Base-by-base conservation (phyloP, 148 eudicot species). In the Chenopodium suecicum region DNA sequence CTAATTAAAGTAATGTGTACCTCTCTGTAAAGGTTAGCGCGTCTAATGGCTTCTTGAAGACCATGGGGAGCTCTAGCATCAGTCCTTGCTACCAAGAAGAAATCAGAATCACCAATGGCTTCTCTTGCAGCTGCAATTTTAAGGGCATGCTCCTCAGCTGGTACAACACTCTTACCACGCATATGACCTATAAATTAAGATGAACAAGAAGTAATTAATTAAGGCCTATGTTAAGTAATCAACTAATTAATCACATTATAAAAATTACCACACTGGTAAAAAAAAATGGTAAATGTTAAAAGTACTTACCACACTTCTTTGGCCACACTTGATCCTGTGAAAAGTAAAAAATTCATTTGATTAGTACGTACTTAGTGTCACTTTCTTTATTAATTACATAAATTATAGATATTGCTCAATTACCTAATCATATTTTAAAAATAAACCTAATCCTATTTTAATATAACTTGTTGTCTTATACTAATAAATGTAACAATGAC, bases 241-340 rank as follows among this genome's bases (percentile, higher is more conserved):
- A 41, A 41, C 44, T 41, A 41, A 41, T 41, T 41, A 41, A 5
- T 41, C 7, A 41, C 44, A 41, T 5, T 41, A 27, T 27, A 27
- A 27, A 27, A 27, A 0, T 27, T 0, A 41, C 44, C 44, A 6
- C 1, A 41, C 6, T 41, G 44, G 7, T 41, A 41, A 41, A 41
- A 41, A 37, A 41, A 41, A 41, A 5, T 41, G 44, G 44, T 0
- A 44, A 41, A 37, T 47, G 25, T 34, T 50, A 22, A 3, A 0
- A 25, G 64, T 76, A 78, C 79, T 66, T 83, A 83, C 85, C 88
- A 37, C 88, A 86, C 81, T 86, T 86, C 82, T 86, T 86, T 19
- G 88, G 88, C 88, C 88, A 86, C 66, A 84, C 80, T 74, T 86
- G 88, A 71, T 86, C 88, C 88, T 86, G 69, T n/a, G 2, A 1